Base-by-base conservation (phyloP, 2,329 filamentous ascomycete species). In the Fragosphaeria purpurea region DNA sequence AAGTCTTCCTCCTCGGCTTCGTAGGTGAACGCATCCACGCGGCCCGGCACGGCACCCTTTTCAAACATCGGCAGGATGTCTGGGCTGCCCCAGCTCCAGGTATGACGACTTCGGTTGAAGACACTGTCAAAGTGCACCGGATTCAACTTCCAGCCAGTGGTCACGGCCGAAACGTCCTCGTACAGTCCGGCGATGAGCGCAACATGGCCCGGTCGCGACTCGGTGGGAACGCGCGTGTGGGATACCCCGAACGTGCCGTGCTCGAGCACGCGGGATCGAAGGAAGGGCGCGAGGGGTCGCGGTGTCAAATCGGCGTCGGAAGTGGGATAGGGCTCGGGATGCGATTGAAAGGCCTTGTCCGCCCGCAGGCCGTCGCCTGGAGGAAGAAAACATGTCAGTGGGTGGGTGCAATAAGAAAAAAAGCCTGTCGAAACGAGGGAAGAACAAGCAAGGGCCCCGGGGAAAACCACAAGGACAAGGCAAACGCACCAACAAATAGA, bases 61-160 rank as follows among this genome's bases (percentile, higher is more conserved):
- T 94, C 83, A 64, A 98, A 98, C 93, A 98, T 98, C 50, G 87
- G 87, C 57, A 98, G 70, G 61, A 98, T 98, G 67, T 98, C 93
- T 1, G 93, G 93, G 62, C 90, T 96, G 2, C 93, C 93, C 93
- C 93, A 98, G 66, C 90, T 95, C 93, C 93, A 98, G 7, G 94
- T 98, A 69, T 98, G 94, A 44, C 85, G 77, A 63, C 91, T 97
- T 55, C 88, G 82, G 65, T 98, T 98, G 77, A 98, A 98, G 9
- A 98, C 89, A 62, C 91, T 97, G 70, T 98, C 93, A 62, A 98
- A 98, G 63, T 97, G 86, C 62, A 98, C 93, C 0, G 93, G 93
- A 64, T 98, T 98, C 59, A 96, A 72, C 70, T 98, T 97, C 93
- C 93, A 98, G 12, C 93, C 93, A 1, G 94, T 98, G 34, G 86